phyloP scores from a whole-genome alignment of 352 stramenopile genomes.

The Phytophthora palmivora region DNA sequence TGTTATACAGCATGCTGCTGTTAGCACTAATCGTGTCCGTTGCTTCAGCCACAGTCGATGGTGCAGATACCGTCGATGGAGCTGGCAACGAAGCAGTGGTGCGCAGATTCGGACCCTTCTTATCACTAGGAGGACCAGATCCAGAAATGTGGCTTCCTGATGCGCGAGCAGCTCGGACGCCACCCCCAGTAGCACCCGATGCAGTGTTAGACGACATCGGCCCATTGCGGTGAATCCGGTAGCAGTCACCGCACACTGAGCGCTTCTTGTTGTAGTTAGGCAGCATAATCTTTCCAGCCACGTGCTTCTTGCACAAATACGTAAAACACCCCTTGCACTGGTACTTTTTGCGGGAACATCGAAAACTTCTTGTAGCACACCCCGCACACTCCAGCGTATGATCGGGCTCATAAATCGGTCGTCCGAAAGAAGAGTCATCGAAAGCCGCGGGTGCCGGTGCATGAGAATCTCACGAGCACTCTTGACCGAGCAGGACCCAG shows the following conservation, averaged over 20 bases:
- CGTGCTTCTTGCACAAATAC: conserved; percentile 82
- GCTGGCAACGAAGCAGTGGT: conserved; percentile 20
- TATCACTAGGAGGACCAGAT: conserved; percentile 30
- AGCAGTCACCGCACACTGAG: conserved; percentile 81
- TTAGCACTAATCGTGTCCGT: conserved; percentile 39
- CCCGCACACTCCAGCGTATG: conserved; percentile 68
- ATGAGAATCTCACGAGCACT: conserved; percentile 22
- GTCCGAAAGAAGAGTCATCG: conserved; percentile 38
- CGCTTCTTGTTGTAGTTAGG: conserved; percentile 71
- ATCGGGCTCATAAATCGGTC: conserved; percentile 51
- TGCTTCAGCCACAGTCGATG: conserved; percentile 32
- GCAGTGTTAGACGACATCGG: conserved; percentile 49
- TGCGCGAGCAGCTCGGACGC: conserved; percentile 25
- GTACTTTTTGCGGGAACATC: conserved; percentile 89
- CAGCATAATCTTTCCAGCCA: conserved; percentile 74
- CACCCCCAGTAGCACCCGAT: conserved; percentile 19
- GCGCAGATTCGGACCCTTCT: conserved; percentile 34
- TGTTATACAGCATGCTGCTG: conserved; percentile 36
- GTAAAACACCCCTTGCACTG: conserved; percentile 85
- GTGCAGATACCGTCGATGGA: conserved; percentile 35
- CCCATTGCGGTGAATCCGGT: conserved; percentile 65
- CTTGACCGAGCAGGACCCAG: conserved; percentile 31
- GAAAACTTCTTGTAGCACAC: conserved; percentile 90
- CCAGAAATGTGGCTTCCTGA: conserved; percentile 35
- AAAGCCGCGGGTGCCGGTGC: conserved; percentile 10